These are phyloP conservation scores for Flaveria brownii DNA, from an alignment of 129 eudicot species.

Conservation along the genomic window DNA sequence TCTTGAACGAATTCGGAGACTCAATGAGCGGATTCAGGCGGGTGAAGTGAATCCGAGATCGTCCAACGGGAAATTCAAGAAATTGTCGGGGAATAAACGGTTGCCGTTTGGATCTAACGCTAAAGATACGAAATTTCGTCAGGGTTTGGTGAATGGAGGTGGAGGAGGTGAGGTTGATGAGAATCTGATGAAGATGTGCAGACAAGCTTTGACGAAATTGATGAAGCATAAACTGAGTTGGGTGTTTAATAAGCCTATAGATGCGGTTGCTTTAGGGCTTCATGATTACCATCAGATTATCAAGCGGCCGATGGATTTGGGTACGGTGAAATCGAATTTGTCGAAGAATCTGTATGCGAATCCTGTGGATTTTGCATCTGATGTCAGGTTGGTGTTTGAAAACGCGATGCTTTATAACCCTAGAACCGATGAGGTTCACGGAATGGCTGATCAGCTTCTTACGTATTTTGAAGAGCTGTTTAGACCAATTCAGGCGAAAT, in stretches of 20 bases:
- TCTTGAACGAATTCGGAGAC: constrained; percentile 60
- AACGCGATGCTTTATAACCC: constrained; percentile 92
- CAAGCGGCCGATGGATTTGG: constrained; percentile 92
- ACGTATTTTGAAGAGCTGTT: constrained; percentile 65
- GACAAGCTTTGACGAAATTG: constrained; percentile 57
- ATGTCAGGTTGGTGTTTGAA: constrained; percentile 74
- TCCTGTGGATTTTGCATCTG: constrained; percentile 66
- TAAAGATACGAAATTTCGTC: constrained; percentile 34
- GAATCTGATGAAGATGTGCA: constrained; percentile 62
- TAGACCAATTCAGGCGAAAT: constrained; percentile 59
- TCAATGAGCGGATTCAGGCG: constrained; percentile 68
- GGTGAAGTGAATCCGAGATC: constrained; percentile 50
- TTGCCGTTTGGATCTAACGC: constrained; percentile 34
- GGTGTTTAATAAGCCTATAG: constrained; percentile 70
- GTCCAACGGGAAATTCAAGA: constrained; percentile 47
- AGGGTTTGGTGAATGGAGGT: constrained; percentile 19
- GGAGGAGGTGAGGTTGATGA: constrained; percentile 27
- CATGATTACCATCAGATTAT: constrained; percentile 82
- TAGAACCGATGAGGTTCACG: constrained; percentile 66
- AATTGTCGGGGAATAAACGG: constrained; percentile 52
- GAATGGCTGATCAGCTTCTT: constrained; percentile 62
- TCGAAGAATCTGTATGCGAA: constrained; percentile 40
- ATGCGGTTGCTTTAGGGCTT: constrained; percentile 70
- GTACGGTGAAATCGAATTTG: constrained; percentile 75
- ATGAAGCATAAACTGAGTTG: constrained; percentile 61